Evolutionary conservation across 1,139 yeast species (phyloP), one percentile per base, ranked within the genome.

Genomic region (Hyphopichia wangnamkhiaoensis): DNA sequence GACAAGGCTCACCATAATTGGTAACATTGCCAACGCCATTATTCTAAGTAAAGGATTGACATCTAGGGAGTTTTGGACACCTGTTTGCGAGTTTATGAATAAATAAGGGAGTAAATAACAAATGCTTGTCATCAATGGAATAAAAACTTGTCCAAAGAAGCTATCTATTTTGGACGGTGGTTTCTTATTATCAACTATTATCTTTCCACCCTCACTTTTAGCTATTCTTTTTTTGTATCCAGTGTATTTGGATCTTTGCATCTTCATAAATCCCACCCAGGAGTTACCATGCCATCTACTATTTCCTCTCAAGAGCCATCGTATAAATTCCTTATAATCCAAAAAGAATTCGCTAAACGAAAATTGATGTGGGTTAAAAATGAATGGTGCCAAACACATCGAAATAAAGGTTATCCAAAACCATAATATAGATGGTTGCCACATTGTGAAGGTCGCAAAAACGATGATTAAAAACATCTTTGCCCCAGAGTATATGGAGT

Each of bases 291-390:
- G 73, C 58, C 71, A 66, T 37, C 60, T 63, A 0, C 76, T 61
- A 49, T 84, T 84, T 0, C 93, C 93, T 45, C 84, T 62, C 2
- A 75, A 71, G 19, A 89, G 58, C 96, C 96, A 89, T 24, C 74
- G 65, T 5, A 87, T 59, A 42, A 74, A 81, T 25, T 74, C 76
- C 31, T 82, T 61, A 54, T 89, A 89, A 54, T 89, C 96, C 16
- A 84, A 55, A 47, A 87, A 81, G 53, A 84, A 89, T 42, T 84
- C 89, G 4, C 63, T 61, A 59, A 80, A 73, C 1, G 82, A 72
- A 58, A 87, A 89, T 54, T 89, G 95, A 56, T 89, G 95, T 0
- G 96, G 96, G 52, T 89, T 89, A 65, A 85, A 89, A 4, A 89
- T 58, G 44, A 84, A 81, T 2, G 96, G 96, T 0, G 95, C 84